Conservation (phyloP, 352 stramenopile species). For the Globisporangium nodosum region DNA sequence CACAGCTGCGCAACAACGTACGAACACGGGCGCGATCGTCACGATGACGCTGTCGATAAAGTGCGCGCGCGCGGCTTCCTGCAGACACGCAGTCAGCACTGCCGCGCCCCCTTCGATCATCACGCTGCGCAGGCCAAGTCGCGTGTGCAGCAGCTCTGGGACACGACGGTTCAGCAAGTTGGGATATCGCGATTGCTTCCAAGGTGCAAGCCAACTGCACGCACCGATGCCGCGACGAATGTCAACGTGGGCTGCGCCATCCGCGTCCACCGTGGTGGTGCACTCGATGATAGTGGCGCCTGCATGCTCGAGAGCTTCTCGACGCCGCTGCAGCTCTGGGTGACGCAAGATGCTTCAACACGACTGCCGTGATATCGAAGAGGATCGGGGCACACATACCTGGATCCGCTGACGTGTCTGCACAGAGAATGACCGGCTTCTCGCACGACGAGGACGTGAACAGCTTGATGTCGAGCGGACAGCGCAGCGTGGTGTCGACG, state of each 20-base stretch:
- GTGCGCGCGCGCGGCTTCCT: constrained; percentile 23
- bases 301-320: constrained; percentile 29
- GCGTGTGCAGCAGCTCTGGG: constrained; percentile 13
- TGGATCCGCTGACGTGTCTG: constrained; percentile 16
- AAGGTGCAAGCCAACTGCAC: not conserved
- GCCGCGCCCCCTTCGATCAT: constrained; percentile 82
- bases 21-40: constrained; percentile 77
- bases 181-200: not conserved
- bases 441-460: constrained; percentile 62
- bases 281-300: constrained; percentile 48
- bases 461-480: constrained; percentile 64
- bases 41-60: constrained; percentile 68
- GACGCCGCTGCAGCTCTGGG: constrained; percentile 30
- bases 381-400: constrained; percentile 1
- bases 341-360: not conserved
- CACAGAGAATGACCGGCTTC: constrained; percentile 67
- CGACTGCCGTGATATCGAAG: not conserved
- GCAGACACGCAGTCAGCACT: constrained; percentile 71
- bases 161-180: not conserved
- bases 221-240: constrained; percentile 56
- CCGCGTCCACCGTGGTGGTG: constrained; percentile 6
- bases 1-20: constrained; percentile 22
- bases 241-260: constrained; percentile 36
- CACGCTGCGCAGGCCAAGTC: constrained; percentile 45
- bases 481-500: constrained; percentile 63